These are phyloP conservation scores for Nakaseomyces uthaithaninus DNA, from an alignment of 1,139 yeast species.

Conservation along the genomic window DNA sequence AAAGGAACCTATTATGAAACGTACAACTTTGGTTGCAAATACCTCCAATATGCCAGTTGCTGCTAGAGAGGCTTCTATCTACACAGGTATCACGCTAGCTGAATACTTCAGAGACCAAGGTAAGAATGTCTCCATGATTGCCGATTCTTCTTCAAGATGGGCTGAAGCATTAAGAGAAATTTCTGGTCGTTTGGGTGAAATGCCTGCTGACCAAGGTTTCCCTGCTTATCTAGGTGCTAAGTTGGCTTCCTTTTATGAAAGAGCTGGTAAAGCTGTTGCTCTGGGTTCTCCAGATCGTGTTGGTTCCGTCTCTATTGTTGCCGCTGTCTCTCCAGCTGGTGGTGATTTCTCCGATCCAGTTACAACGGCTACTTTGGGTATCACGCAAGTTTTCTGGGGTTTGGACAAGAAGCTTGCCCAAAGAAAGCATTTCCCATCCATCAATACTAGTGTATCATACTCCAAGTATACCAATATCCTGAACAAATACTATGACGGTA, in stretches of 20 bases:
- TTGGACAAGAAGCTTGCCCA: slow-evolving; percentile 97
- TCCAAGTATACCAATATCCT: slow-evolving; percentile 89
- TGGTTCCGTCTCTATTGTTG: slow-evolving; percentile 97
- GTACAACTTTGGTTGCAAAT: slow-evolving; percentile 96
- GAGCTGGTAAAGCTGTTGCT: slow-evolving; percentile 96
- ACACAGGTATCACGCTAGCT: slow-evolving; percentile 96
- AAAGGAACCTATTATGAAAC: slow-evolving; percentile 98
- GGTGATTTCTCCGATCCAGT: slow-evolving; percentile 99
- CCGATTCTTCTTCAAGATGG: slow-evolving; percentile 99
- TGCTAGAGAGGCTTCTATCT: slow-evolving; percentile 98
- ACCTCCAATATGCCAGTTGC: slow-evolving; percentile 99
- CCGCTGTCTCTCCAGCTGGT: slow-evolving; percentile 99
- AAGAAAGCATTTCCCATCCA: slow-evolving; percentile 99
- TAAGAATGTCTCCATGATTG: slow-evolving; percentile 97
- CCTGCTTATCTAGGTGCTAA: slow-evolving; percentile 99
- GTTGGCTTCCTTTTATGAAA: slow-evolving; percentile 96
- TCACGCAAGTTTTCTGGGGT: slow-evolving; percentile 99
- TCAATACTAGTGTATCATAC: slow-evolving; percentile 90
- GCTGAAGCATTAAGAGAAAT: slow-evolving; percentile 99
- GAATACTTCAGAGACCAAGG: slow-evolving; percentile 99
- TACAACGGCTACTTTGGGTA: slow-evolving; percentile 95
- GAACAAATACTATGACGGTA: slow-evolving; percentile 73
- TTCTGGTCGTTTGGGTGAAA: slow-evolving; percentile 99
- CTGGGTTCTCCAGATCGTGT: slow-evolving; percentile 93
- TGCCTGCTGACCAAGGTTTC: slow-evolving; percentile 99